These are phyloP conservation scores for Colletotrichum eleusines DNA, from an alignment of 2,329 filamentous ascomycete species.

Conservation along the genomic window DNA sequence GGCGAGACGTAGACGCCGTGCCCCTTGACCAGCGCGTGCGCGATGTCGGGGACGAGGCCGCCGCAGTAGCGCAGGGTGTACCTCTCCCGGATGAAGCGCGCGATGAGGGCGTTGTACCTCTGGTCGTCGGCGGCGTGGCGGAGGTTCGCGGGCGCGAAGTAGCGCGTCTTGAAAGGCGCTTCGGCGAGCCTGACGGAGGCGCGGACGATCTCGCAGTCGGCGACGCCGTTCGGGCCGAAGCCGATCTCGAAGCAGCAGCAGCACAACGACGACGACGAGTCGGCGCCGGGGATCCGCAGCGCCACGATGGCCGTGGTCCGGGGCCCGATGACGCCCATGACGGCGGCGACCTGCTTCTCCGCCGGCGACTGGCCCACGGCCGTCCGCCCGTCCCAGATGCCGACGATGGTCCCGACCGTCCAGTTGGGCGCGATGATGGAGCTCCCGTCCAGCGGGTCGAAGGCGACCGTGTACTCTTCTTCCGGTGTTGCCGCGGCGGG, in stretches of 20 bases:
- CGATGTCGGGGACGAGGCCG: constrained; percentile 71
- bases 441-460: constrained; percentile 73
- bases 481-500: constrained; percentile 48
- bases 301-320: constrained; percentile 69
- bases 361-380: constrained; percentile 57
- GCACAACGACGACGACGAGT: constrained; percentile 25
- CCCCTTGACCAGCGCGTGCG: constrained; percentile 70
- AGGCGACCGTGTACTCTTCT: constrained; percentile 67
- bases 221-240: constrained; percentile 48
- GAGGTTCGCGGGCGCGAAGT: constrained; percentile 73
- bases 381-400: constrained; percentile 66
- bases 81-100: constrained; percentile 61
- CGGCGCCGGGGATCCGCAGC: constrained; percentile 57
- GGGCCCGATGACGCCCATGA: constrained; percentile 67
- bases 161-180: constrained; percentile 61
- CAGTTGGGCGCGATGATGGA: constrained; percentile 71
- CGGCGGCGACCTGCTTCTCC: constrained; percentile 59
- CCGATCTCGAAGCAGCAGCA: constrained; percentile 64
- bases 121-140: constrained; percentile 65
- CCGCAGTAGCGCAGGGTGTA: constrained; percentile 73
- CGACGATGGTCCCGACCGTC: constrained; percentile 70
- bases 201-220: constrained; percentile 56
- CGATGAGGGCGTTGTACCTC: constrained; percentile 63
- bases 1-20: constrained; percentile 72
- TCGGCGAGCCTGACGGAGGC: constrained; percentile 53